Conservation (phyloP, 1,139 yeast species). For the Keqinozyma sinolaborantium region DNA sequence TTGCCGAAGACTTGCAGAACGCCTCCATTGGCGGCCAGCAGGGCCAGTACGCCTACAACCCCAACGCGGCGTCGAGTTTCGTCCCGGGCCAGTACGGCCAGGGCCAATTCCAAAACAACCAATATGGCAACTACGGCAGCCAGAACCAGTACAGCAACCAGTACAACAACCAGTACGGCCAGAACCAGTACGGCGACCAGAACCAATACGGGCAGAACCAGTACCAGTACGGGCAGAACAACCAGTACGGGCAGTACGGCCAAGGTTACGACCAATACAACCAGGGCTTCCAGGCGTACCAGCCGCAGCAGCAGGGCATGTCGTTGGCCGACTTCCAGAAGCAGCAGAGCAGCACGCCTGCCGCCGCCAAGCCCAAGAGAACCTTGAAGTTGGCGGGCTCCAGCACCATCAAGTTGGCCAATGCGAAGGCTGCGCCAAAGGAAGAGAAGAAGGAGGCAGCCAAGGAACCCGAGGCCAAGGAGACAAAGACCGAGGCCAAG, state of each 20-base stretch:
- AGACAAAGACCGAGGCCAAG: constrained; percentile 6
- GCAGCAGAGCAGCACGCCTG: constrained; percentile 47
- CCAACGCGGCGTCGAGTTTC: constrained; percentile 11
- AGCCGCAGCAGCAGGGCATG: constrained; percentile 52
- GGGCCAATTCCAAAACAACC: background rate
- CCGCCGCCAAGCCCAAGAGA: constrained; percentile 47
- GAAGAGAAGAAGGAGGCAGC: constrained; percentile 13
- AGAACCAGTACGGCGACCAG: constrained; percentile 11
- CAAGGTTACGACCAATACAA: constrained; percentile 10
- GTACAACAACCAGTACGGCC: constrained; percentile 2
- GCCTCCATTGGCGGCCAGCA: constrained; percentile 29
- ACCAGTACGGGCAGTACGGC: constrained; percentile 11
- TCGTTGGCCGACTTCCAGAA: constrained; percentile 85
- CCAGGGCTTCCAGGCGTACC: constrained; percentile 24
- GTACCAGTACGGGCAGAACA: constrained; percentile 14
- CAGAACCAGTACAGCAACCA: constrained; percentile 4
- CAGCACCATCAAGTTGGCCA: constrained; percentile 66
- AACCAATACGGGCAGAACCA: constrained; percentile 14
- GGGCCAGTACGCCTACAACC: constrained; percentile 7
- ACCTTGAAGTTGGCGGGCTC: constrained; percentile 65
- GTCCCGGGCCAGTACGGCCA: constrained; percentile 11
- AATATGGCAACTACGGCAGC: constrained; percentile 2
- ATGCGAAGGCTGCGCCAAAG: constrained; percentile 31
- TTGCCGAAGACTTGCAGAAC: constrained; percentile 54
- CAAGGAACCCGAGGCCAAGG: constrained; percentile 9